Percentiles rank a stretch among this genome's conserved stretches.
These are phyloP conservation scores for Candida chilensis DNA, from an alignment of 805 yeast species.

Conservation along the genomic window DNA sequence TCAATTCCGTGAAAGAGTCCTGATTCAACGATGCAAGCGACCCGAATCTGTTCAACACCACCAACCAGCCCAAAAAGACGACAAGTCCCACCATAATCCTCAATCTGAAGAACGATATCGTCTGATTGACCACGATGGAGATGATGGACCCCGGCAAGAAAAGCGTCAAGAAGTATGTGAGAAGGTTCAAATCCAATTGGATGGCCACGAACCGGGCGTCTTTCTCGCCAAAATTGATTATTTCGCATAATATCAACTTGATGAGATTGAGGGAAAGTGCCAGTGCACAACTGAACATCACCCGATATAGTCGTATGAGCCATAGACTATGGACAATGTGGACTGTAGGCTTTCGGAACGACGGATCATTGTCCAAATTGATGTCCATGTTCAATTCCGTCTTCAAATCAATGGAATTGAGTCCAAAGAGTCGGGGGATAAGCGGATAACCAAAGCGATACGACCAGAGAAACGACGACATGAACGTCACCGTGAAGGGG, in stretches of 20 bases:
- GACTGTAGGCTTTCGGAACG: background rate
- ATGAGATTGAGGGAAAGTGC: constrained; percentile 21
- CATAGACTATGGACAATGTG: background rate
- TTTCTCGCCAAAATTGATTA: constrained; percentile 13
- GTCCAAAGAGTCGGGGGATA: background rate
- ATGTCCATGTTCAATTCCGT: background rate
- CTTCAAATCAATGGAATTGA: background rate
- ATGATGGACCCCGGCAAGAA: constrained; percentile 24
- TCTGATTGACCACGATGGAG: constrained; percentile 17
- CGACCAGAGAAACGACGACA: background rate
- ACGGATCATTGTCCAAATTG: constrained; percentile 1
- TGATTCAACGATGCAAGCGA: constrained; percentile 7
- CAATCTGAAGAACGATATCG: constrained; percentile 9
- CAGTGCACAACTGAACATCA: constrained; percentile 17
- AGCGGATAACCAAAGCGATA: background rate
- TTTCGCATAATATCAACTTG: constrained; percentile 25
- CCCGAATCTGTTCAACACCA: constrained; percentile 22
- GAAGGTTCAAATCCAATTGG: constrained; percentile 16
- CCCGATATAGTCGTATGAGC: constrained; percentile 7
- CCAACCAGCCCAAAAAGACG: constrained; percentile 16
- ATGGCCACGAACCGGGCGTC: constrained; percentile 14
- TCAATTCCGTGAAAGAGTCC: constrained; percentile 22
- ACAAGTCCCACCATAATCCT: constrained; percentile 4
- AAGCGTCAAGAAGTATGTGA: constrained; percentile 21
- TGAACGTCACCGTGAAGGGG: constrained; percentile 2